Evolutionary conservation across 139 green algal genomes (phyloP), one percentile per base, ranked within the genome.

Genomic region (Picochlorum sp.): DNA sequence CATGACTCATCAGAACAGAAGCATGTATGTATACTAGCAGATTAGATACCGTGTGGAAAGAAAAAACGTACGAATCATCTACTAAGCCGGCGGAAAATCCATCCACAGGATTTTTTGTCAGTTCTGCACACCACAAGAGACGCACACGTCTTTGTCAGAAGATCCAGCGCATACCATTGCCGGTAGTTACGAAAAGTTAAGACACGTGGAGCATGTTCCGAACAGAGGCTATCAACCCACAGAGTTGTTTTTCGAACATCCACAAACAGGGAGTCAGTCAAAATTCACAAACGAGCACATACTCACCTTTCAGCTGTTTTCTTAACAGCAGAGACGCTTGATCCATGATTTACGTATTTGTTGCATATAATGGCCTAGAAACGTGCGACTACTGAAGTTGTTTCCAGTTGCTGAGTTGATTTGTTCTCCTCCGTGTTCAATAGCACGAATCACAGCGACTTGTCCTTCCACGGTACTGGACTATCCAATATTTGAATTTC

Each of bases 11-110:
- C 8, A 41, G 34, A 41, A 38, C 32, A 26, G 24, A 28, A 28
- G 24, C 24, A 28, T 28, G 2, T 28, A 41, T 50, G 7, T 18
- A 3, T 18, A 6, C 23, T n/a, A n/a, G 1, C 8, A n/a, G 23
- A n/a, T 49, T 2, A 55, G 2, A 11, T 23, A 8, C 57, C 30
- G 1, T 3, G 45, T 57, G 15, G 0, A 21, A 23, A 65, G 15
- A 65, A 71, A 37, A 20, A 65, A 71, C 63, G 14, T 45, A 76
- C 71, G 74, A 88, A 61, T 99, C 94, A 65, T 98, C 90, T 26
- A 94, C 85, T 5, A 99, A 77, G 0, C 94, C 94, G 23, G 94
- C 94, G 2, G 90, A 97, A 72, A 99, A 99, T 28, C 95, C 95
- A 8, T 99, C 94, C 20, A 99, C 92, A 7, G 94, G 94, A 32